Evolutionary conservation across 2,329 filamentous ascomycete genomes (phyloP).

Genomic region (Aspergillus niger): DNA sequence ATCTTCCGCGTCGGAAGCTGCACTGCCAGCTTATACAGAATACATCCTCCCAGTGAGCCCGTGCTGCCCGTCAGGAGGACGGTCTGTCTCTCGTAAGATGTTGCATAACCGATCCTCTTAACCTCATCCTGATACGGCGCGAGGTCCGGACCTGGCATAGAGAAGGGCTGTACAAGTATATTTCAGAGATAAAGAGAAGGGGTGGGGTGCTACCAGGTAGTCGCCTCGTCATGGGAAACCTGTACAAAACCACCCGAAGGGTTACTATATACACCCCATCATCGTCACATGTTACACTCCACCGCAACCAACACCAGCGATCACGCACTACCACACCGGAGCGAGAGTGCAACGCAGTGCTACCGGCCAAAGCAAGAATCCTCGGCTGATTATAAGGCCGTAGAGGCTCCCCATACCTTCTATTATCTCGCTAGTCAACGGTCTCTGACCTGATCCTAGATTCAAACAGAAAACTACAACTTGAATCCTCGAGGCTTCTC

Average conservation of each 20-base stretch:
- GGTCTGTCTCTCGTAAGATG: slow-evolving; percentile 27
- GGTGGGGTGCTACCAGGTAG: not conserved
- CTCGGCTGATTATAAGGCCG: not conserved
- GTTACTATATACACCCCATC: not conserved
- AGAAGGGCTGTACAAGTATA: not conserved
- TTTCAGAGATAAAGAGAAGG: not conserved
- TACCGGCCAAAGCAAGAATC: not conserved
- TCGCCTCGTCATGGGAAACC: not conserved
- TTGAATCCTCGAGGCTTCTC: too few relatives aligned
- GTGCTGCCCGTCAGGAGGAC: slow-evolving; percentile 36
- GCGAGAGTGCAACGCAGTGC: not conserved
- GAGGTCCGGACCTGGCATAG: slow-evolving; percentile 2
- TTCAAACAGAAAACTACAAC: too few relatives aligned
- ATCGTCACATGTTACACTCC: not conserved
- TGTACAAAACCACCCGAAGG: not conserved
- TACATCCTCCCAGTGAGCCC: slow-evolving; percentile 36
- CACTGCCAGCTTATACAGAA: slow-evolving; percentile 36
- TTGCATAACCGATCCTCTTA: slow-evolving; percentile 29
- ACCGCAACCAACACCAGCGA: not conserved
- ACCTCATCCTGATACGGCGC: slow-evolving; percentile 22
- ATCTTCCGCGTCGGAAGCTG: slow-evolving; percentile 37
- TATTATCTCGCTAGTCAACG: too few relatives aligned
- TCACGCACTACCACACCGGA: not conserved
- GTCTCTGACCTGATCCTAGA: too few relatives aligned
- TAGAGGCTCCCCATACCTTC: too few relatives aligned